Base-by-base conservation (phyloP, 2,329 filamentous ascomycete species). In the Talaromyces sp. region DNA sequence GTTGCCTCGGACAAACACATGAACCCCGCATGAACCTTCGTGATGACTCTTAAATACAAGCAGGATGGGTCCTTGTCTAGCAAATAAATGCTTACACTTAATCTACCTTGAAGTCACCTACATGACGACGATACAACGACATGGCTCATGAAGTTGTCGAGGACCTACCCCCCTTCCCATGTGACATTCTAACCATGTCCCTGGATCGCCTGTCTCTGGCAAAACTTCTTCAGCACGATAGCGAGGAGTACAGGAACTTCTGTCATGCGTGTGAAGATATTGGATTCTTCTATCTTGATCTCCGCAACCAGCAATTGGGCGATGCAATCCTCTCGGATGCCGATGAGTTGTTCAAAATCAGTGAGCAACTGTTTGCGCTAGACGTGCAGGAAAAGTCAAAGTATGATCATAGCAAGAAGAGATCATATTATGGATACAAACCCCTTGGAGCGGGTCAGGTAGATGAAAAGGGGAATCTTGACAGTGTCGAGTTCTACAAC, bases 211-310 rank as follows among this genome's bases (percentile, higher is more conserved):
- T 82, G 7, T 79, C 75, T 2, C 69, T 80, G 3, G 60, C 62
- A 4, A 77, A 76, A 55, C 72, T 82, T 37, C 66, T 77, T 25
- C 67, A 68, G 1, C 68, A 72, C 42, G 74, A 81, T 44, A 12
- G 58, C 4, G 60, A 61, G 3, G 79, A 80, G 68, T 67, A 70
- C 5, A 58, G 70, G 9, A 71, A 72, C 23, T 72, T 82, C 23
- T 76, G 72, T 33, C 62, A 70, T 37, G 75, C 76, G n/a, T 77
- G 74, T n/a, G 72, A 75, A 44, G 77, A 83, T 2, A 73, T 85
- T 0, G 83, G 83, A 1, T 85, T 86, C 73, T 85, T 85, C 73
- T 85, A 85, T 66, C 75, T 86, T 6, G 81, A 85, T 66, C 70
- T 85, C 2, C 71, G 75, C 23, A 69, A 69, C 55, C 69, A 69